Evolutionary conservation across 23 red algal species (phyloP), one percentile per base, ranked within the genome.

Genomic region (Gracilaria vermiculophylla): DNA sequence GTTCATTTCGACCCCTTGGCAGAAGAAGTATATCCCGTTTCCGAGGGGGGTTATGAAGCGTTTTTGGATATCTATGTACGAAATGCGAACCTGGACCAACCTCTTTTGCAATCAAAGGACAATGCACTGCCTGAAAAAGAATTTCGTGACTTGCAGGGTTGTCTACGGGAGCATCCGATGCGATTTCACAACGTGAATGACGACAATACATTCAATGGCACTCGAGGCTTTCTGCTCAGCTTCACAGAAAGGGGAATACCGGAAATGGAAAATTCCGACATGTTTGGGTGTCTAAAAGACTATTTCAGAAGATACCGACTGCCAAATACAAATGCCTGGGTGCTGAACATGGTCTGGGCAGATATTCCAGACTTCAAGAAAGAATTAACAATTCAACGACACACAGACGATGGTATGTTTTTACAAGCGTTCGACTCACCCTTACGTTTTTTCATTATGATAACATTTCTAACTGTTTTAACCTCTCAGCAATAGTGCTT

Each of bases 341-440:
- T 87, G 19, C 25, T 87, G 32, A 87, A 87, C 67, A 76, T 87
- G 83, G 66, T 87, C 23, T 74, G 65, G 83, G 83, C 83, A 16
- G 83, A 87, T 37, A 47, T 76, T 20, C 57, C 83, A 2, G 67
- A 87, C 53, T 76, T 54, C 44, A 44, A 62, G 27, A 55, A 32
- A 37, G 62, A 87, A 54, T 45, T 70, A 11, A 66, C 69, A 11
- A 76, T 87, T 71, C 61, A 62, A 41, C 62, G 83, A 33, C 83
- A 87, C 45, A 76, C 69, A 45, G 83, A 87, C n/a, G 67, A 87
- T 50, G 69, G 75, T 79, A 79, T 23, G 73, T 77, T 55, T 39
- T 14, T 36, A 73, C 3, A 31, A 43, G 17, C 19, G 13, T 24
- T 19, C 15, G 29, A 48, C 15, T 23, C 25, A 15, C 45, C 15